Percentiles rank a stretch among this genome's conserved stretches.
Conservation (phyloP, 2,329 filamentous ascomycete genomes). For the Epichloe sylvatica region DNA sequence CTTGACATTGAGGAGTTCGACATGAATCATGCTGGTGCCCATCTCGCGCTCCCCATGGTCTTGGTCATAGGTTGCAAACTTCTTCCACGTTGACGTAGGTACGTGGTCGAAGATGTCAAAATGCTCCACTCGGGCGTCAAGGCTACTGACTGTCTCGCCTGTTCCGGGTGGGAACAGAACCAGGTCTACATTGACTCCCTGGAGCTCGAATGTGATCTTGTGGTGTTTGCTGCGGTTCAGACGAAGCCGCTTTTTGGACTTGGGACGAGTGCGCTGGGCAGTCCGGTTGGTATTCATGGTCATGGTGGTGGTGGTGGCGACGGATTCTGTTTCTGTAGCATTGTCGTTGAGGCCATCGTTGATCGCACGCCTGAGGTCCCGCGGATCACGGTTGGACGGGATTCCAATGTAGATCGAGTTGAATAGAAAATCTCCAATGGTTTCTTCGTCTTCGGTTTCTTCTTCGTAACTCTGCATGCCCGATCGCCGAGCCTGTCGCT, state of each 20-base stretch:
- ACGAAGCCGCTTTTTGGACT: constrained; percentile 47
- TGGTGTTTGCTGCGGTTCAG: constrained; percentile 77
- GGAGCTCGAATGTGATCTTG: constrained; percentile 90
- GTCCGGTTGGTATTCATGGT: constrained; percentile 43
- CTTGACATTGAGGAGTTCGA: constrained; percentile 78
- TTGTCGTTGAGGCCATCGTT: constrained; percentile 80
- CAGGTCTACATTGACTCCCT: constrained; percentile 70
- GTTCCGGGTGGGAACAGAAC: constrained; percentile 62
- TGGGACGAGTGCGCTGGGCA: constrained; percentile 26
- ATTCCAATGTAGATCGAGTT: constrained; percentile 98
- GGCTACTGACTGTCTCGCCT: constrained; percentile 73
- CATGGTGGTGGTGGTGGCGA: constrained; percentile 62
- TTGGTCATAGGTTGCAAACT: constrained; percentile 87
- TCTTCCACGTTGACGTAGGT: constrained; percentile 93
- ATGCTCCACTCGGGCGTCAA: constrained; percentile 70
- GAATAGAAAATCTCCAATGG: constrained; percentile 90
- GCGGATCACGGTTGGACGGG: constrained; percentile 70
- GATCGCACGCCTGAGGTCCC: constrained; percentile 68
- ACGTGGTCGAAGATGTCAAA: constrained; percentile 90
- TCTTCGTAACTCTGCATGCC: constrained; percentile 48
- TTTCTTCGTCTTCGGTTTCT: constrained; percentile 67
- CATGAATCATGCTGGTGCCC: constrained; percentile 75
- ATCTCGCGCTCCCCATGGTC: constrained; percentile 78
- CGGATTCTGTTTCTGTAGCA: constrained; percentile 76
- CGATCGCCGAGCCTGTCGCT: constrained; percentile 48